Conservation (phyloP, 164 flowering plant species). For the Aristolochia californica region DNA sequence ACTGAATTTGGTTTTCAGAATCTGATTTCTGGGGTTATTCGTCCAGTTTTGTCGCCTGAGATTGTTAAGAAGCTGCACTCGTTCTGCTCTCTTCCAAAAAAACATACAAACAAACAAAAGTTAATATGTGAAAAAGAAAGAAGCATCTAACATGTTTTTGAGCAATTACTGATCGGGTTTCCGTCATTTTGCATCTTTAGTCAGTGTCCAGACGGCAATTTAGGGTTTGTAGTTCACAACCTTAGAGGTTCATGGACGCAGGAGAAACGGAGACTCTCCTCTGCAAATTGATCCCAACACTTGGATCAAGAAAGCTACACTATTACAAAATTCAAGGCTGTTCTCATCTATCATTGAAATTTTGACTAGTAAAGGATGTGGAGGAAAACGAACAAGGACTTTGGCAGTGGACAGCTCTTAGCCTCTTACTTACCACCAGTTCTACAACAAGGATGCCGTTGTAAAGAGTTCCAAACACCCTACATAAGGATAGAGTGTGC, state of each 20-base stretch:
- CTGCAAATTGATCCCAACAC: constrained; percentile 63
- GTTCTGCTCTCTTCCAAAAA: no score
- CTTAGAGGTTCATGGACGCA: constrained; percentile 51
- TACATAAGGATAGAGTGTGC: no score
- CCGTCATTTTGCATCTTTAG: constrained; percentile 1
- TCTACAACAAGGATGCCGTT: neutral
- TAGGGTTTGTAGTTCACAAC: constrained; percentile 22
- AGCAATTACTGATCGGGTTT: neutral
- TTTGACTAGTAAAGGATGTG: constrained; percentile 21
- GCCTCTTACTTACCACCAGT: constrained; percentile 10
- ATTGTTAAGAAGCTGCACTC: constrained; percentile 25
- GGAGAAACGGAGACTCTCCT: constrained; percentile 41
- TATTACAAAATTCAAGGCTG: constrained; percentile 36
- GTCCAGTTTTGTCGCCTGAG: constrained; percentile 31
- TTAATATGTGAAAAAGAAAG: no score
- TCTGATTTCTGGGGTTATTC: constrained; percentile 24
- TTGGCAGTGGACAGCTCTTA: constrained; percentile 22
- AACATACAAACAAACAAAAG: no score
- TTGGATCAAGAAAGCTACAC: constrained; percentile 35
- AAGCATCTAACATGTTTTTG: neutral
- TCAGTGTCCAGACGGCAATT: constrained; percentile 53
- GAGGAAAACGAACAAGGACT: constrained; percentile 22
- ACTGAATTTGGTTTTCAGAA: constrained; percentile 33
- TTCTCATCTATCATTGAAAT: constrained; percentile 29
- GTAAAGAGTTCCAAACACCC: constrained; percentile 21